Base-by-base conservation (phyloP, 495 filamentous ascomycete genomes). In the Podospora bellae-mahoneyi region DNA sequence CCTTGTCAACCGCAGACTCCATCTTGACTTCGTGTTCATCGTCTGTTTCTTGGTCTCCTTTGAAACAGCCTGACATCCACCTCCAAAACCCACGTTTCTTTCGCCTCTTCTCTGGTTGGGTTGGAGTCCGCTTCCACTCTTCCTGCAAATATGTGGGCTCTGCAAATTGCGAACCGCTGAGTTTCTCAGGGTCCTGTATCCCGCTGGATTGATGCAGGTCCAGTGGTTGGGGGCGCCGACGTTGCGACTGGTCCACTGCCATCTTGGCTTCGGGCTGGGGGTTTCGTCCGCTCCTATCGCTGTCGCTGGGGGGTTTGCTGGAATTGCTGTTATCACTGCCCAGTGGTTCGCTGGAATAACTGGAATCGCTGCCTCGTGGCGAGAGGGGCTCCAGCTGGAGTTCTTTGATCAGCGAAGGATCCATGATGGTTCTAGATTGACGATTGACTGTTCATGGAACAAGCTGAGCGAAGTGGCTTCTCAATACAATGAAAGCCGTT, bases 231-330 rank as follows among this genome's bases (percentile, higher is more conserved):
- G 69, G 34, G n/a, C 55, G 55, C 39, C 7, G 44, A 27, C 58
- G 3, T 28, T 57, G 60, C 9, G 9, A 23, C 60, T 2, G 27
- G 30, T 65, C 57, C 65, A 71, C 69, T 61, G 68, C 68, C 69
- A 71, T 71, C 28, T 68, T 44, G 44, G 53, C 48, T 61, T 13
- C 30, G 44, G 18, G 54, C 16, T 15, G 16, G 56, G 20, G 39
- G 56, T 26, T 30, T 9, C 27, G 18, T 4, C 2, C 18, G 55
- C 55, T 58, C 23, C 30, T 34, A 7, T 55, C 15, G 64, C 20
- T 16, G 26, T 9, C 7, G 19, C 48, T 34, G 16, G 27, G 18
- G 16, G 27, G 18, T 39, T 18, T 66, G 27, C 2, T 28, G 44
- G 63, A 18, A 18, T 18, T 9, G 4, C 54, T 56, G 54, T 5